Evolutionary conservation across 192 early-diverging fungal genomes (phyloP).

Genomic region (Haplosporangium gracile): DNA sequence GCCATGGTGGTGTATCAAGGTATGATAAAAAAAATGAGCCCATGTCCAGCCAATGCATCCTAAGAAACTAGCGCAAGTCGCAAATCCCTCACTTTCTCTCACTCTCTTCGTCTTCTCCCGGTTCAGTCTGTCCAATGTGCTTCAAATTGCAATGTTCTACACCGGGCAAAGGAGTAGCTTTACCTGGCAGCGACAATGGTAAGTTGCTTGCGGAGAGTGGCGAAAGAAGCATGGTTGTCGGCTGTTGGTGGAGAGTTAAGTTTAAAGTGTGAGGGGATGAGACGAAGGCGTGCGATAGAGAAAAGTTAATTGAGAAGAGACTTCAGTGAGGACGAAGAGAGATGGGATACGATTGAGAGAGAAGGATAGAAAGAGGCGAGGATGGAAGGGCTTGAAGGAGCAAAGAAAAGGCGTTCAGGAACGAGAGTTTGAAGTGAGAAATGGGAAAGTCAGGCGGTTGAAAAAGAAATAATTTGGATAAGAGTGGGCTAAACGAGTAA

Average conservation of each 20-base stretch:
- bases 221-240: conserved; percentile 29
- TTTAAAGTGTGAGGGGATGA: neutral
- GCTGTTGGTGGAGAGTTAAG: neutral
- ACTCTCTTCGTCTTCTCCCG: neutral
- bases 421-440: too few species aligned
- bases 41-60: neutral
- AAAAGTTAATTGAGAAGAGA: too few species aligned
- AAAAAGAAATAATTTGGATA: too few species aligned
- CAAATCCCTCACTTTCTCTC: neutral
- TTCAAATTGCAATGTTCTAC: too few species aligned
- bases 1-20: neutral
- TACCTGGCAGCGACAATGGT: conserved; percentile 27
- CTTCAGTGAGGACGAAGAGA: neutral
- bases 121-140: neutral
- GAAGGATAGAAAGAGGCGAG: neutral
- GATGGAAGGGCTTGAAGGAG: too few species aligned
- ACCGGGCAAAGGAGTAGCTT: neutral
- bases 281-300: neutral
- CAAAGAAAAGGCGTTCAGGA: too few species aligned
- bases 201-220: conserved; percentile 22
- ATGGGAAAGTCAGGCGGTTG: too few species aligned
- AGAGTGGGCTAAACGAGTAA: too few species aligned
- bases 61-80: neutral
- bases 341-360: neutral
- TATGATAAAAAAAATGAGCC: conserved; percentile 4